A percentile compares a stretch with the other conserved stretches of the same genome.
Conservation (phyloP, 106 monocot species). For the Narthecium ossifragum region DNA sequence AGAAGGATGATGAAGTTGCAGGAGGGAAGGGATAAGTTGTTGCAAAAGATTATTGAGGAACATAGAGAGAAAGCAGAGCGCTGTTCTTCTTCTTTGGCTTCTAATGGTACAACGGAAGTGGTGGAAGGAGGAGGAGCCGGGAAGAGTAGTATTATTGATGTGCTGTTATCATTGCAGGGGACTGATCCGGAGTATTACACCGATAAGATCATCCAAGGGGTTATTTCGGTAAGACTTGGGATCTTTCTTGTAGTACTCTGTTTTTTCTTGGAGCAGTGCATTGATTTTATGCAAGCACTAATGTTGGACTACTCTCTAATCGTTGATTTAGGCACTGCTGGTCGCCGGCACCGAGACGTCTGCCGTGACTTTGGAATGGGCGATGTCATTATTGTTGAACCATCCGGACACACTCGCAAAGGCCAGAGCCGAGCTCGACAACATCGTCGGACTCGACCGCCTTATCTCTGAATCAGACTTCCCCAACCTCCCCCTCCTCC, state of each 20-base stretch:
- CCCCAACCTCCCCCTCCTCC: slow-evolving; percentile 15
- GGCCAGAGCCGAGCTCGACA: slow-evolving; percentile 8
- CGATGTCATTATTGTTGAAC: neutral
- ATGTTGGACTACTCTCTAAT: too few species aligned
- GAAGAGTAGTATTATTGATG: slow-evolving; percentile 27
- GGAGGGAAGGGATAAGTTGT: slow-evolving; percentile 14
- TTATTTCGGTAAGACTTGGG: neutral
- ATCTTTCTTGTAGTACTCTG: neutral
- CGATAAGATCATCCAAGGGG: slow-evolving; percentile 22
- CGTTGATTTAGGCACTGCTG: neutral
- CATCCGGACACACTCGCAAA: neutral
- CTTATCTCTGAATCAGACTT: slow-evolving; percentile 16
- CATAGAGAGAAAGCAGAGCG: slow-evolving; percentile 2
- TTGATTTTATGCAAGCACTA: too few species aligned
- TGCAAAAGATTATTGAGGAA: slow-evolving; percentile 31
- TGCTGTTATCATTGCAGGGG: slow-evolving; percentile 27
- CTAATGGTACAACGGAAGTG: too few species aligned
- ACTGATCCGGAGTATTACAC: slow-evolving; percentile 24
- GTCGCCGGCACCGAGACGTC: neutral
- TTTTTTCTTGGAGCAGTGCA: too few species aligned
- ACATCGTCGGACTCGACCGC: slow-evolving; percentile 5
- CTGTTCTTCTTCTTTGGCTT: neutral
- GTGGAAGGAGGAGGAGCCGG: too few species aligned
- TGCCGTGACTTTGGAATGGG: neutral
- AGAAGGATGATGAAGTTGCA: slow-evolving; percentile 8